Evolutionary conservation across 2,329 filamentous ascomycete genomes (phyloP).

Genomic region (Apiospora kogelbergensis): DNA sequence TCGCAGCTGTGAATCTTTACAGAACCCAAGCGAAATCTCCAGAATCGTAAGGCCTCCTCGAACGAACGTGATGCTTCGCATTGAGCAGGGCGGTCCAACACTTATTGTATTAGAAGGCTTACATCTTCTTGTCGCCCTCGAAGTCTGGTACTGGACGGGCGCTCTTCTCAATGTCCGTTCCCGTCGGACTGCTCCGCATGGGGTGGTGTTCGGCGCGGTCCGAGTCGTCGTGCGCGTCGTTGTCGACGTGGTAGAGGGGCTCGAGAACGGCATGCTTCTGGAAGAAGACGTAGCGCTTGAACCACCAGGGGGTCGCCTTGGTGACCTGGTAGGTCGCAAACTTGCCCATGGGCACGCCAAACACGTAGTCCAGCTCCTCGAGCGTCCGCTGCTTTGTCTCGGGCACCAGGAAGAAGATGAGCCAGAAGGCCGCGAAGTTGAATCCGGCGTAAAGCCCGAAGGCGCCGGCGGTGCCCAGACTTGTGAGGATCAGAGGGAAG

Average conservation of each 20-base stretch:
- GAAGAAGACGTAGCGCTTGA: conserved; percentile 35
- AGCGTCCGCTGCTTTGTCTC: conserved; percentile 51
- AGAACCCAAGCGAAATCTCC: not conserved
- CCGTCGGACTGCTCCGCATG: not conserved
- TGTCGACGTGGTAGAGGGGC: conserved; percentile 31
- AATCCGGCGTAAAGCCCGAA: conserved; percentile 47
- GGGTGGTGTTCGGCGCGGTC: not conserved
- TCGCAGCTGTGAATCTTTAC: not conserved
- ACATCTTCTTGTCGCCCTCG: not conserved
- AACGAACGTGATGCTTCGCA: not conserved
- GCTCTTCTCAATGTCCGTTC: conserved; percentile 12
- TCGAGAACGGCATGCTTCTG: conserved; percentile 27
- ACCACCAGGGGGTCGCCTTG: conserved; percentile 38
- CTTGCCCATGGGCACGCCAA: conserved; percentile 40
- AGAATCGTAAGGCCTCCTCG: not conserved
- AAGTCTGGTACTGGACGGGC: not conserved
- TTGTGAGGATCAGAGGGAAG: conserved; percentile 56
- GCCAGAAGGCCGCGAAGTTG: conserved; percentile 43
- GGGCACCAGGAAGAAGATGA: conserved; percentile 50
- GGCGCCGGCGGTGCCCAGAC: conserved; percentile 45
- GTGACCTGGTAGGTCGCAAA: conserved; percentile 41
- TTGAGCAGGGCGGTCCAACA: not conserved
- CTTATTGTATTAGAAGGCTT: not conserved
- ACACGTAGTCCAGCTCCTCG: conserved; percentile 51
- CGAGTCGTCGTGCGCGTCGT: conserved; percentile 15